phyloP scores from a whole-genome alignment of 495 filamentous ascomycete species.

The Hyaloscypha hepaticicola region DNA sequence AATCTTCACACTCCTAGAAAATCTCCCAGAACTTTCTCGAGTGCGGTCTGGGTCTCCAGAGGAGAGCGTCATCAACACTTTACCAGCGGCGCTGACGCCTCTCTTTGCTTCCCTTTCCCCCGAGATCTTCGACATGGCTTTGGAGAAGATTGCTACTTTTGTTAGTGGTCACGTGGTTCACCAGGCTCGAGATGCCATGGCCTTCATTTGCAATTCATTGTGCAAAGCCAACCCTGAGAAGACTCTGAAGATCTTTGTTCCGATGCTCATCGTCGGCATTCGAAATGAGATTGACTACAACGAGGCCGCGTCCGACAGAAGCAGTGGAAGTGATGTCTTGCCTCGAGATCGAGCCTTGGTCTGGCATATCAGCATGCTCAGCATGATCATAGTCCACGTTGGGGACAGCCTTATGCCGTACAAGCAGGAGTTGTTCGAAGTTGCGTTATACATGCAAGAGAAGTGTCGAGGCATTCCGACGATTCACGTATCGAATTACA shows the following conservation, averaged over 20 bases:
- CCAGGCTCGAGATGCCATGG: conserved; percentile 96
- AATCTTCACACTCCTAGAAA: conserved; percentile 93
- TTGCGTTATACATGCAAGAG: conserved; percentile 92
- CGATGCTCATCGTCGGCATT: conserved; percentile 85
- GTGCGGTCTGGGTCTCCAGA: conserved; percentile 89
- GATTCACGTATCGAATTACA: conserved; percentile 94
- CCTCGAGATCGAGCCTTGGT: conserved; percentile 90
- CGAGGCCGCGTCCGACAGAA: conserved; percentile 91
- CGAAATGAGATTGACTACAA: conserved; percentile 97
- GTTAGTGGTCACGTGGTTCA: conserved; percentile 96
- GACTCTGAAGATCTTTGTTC: conserved; percentile 84
- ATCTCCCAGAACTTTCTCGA: conserved; percentile 85
- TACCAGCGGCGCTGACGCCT: conserved; percentile 89
- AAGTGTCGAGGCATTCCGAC: conserved; percentile 91
- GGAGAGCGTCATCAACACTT: conserved; percentile 94
- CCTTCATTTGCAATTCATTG: conserved; percentile 93
- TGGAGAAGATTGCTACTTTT: conserved; percentile 89
- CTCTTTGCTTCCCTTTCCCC: conserved; percentile 90
- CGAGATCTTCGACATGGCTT: conserved; percentile 85
- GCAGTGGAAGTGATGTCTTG: conserved; percentile 88
- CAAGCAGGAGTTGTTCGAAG: conserved; percentile 83
- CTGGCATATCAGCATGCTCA: conserved; percentile 96
- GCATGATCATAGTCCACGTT: conserved; percentile 97
- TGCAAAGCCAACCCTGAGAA: conserved; percentile 95
- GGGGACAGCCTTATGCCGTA: conserved; percentile 85